Percentiles rank a stretch among this genome's conserved stretches.
Evolutionary conservation across 2,329 filamentous ascomycete genomes (phyloP).

Genomic region (Pseudocercospora cruenta): DNA sequence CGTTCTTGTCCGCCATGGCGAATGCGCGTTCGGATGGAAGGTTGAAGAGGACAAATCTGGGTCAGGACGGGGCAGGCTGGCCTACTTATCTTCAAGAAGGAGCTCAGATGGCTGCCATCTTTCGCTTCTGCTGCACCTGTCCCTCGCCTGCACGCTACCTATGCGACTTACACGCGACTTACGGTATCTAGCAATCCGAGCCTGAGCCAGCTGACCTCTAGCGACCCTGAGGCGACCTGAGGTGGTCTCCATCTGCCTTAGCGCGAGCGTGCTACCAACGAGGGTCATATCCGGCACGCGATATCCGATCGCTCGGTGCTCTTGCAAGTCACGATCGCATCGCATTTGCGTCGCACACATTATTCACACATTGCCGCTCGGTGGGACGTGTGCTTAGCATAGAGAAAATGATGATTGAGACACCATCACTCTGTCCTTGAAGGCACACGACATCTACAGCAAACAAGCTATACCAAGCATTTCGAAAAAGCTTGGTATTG

Average conservation of each 20-base stretch:
- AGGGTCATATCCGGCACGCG: background rate
- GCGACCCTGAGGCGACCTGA: background rate
- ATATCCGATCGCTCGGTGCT: background rate
- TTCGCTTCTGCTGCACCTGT: background rate
- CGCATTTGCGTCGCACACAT: background rate
- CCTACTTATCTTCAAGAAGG: background rate
- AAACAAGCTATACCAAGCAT: background rate
- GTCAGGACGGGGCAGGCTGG: background rate
- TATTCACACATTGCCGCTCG: background rate
- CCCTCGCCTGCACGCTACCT: background rate
- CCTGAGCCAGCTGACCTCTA: background rate
- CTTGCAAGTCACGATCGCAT: background rate
- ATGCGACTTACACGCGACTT: background rate
- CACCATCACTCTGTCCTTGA: background rate
- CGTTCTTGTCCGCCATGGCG: conserved; percentile 20
- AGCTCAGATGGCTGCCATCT: too few species aligned
- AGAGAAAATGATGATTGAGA: background rate
- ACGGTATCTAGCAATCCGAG: background rate
- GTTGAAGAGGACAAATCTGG: background rate
- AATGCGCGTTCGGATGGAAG: background rate
- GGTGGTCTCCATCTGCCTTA: background rate
- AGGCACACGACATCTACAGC: background rate
- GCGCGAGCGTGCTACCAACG: background rate
- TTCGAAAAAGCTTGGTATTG: background rate
- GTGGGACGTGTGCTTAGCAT: too few species aligned